These are phyloP conservation scores for Penicillium goetzii DNA, from an alignment of 495 filamentous ascomycete species.

Conservation along the genomic window DNA sequence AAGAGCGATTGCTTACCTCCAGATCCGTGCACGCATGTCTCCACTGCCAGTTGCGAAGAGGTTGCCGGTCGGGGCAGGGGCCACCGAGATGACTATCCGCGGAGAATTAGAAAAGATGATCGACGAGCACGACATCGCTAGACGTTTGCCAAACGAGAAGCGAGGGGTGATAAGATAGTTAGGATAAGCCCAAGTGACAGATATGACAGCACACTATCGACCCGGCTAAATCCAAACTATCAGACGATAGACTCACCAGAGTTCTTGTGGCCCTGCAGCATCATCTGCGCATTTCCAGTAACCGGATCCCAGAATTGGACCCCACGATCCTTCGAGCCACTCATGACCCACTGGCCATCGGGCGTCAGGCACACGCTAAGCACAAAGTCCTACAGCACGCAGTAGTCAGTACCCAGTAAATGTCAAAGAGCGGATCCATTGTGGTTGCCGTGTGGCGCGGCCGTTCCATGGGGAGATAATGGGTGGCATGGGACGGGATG, in stretches of 20 bases:
- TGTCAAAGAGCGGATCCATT: not conserved
- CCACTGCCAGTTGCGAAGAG: conserved; percentile 87
- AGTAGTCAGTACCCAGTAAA: conserved; percentile 5
- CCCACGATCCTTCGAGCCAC: conserved; percentile 86
- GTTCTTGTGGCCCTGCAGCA: conserved; percentile 93
- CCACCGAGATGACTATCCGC: conserved; percentile 77
- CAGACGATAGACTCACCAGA: conserved; percentile 57
- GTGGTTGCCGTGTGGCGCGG: conserved; percentile 6
- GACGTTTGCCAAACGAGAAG: not conserved
- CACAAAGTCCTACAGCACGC: conserved; percentile 73
- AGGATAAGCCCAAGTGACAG: conserved; percentile 13
- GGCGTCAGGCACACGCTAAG: conserved; percentile 87
- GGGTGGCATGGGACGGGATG: conserved; percentile 1
- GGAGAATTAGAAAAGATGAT: conserved; percentile 15
- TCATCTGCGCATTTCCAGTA: conserved; percentile 85
- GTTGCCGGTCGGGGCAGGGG: conserved; percentile 77
- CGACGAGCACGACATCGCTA: conserved; percentile 2
- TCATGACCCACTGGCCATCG: conserved; percentile 87
- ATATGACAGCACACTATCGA: conserved; percentile 8
- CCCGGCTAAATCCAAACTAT: not conserved
- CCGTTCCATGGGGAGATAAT: conserved; percentile 4
- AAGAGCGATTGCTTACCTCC: conserved; percentile 60
- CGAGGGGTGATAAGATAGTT: not conserved
- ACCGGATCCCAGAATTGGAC: conserved; percentile 93
- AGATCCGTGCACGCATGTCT: conserved; percentile 90